A percentile compares a stretch with the other conserved stretches of the same genome.
These are phyloP conservation scores for Oryza meyeriana DNA, from an alignment of 176 grass and related monocot species.

Conservation along the genomic window DNA sequence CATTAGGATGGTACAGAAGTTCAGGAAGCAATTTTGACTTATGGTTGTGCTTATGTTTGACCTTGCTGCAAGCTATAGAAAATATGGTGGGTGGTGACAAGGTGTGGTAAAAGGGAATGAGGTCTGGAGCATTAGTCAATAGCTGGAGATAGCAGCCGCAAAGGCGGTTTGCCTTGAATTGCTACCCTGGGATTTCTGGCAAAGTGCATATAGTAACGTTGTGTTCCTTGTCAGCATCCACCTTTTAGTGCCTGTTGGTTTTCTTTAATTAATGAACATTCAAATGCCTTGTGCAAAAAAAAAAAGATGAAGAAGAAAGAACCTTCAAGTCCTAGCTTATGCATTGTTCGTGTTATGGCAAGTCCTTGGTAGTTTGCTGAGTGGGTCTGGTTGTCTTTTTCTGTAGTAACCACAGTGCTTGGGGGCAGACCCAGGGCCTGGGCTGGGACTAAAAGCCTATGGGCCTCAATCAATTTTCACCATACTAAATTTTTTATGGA, in stretches of 20 bases:
- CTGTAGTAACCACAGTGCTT: neutral
- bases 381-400: neutral
- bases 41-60: neutral
- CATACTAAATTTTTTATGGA: neutral
- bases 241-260: neutral
- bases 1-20: neutral
- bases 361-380: constrained; percentile 1
- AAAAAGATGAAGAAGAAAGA: too few relatives aligned
- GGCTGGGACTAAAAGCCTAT: neutral
- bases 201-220: neutral
- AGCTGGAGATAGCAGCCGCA: neutral
- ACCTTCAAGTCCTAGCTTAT: neutral
- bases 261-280: constrained; percentile 17
- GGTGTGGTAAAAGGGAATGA: neutral
- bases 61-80: neutral
- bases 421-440: too few relatives aligned
- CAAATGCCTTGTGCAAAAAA: neutral
- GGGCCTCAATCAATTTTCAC: neutral
- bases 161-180: neutral
- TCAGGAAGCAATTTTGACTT: neutral
- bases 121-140: neutral
- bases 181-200: neutral
- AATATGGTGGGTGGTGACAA: neutral
- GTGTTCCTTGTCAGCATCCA: neutral
- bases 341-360: neutral